Evolutionary conservation across 208 protist species (phyloP).

Genomic region (Acanthamoeba sp.): DNA sequence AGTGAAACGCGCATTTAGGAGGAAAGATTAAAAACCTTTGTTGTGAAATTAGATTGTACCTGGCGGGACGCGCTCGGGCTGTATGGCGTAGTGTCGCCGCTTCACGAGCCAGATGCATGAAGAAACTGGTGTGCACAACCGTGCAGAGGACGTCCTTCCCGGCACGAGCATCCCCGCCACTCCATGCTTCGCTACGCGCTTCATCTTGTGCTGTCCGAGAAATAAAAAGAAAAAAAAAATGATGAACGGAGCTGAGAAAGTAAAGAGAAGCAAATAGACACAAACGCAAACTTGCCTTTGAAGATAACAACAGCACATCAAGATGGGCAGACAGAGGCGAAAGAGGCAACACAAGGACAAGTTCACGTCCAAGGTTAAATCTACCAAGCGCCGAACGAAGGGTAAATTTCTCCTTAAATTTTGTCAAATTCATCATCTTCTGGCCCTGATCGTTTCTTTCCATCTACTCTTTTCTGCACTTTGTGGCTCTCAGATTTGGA

Average conservation of each 20-base stretch:
- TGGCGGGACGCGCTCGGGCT: not conserved
- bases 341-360: conserved; percentile 64
- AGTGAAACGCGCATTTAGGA: not conserved
- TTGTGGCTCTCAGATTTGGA: not conserved
- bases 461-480: not conserved
- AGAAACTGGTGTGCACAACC: not conserved
- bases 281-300: not conserved
- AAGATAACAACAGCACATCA: not conserved
- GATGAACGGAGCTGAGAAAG: not conserved
- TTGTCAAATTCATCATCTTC: not conserved
- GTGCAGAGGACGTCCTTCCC: not conserved
- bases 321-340: conserved; percentile 34
- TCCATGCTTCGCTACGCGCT: not conserved
- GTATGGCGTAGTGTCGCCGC: not conserved
- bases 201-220: not conserved
- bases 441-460: not conserved
- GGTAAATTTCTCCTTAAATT: not conserved
- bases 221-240: not conserved
- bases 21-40: too few relatives aligned
- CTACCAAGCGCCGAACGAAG: conserved; percentile 20
- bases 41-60: not conserved
- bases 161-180: not conserved
- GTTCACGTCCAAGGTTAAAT: not conserved
- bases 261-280: not conserved
- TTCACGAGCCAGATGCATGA: not conserved